These are phyloP conservation scores for Prinsepia uniflora DNA, from an alignment of 306 rosid species.

Conservation along the genomic window DNA sequence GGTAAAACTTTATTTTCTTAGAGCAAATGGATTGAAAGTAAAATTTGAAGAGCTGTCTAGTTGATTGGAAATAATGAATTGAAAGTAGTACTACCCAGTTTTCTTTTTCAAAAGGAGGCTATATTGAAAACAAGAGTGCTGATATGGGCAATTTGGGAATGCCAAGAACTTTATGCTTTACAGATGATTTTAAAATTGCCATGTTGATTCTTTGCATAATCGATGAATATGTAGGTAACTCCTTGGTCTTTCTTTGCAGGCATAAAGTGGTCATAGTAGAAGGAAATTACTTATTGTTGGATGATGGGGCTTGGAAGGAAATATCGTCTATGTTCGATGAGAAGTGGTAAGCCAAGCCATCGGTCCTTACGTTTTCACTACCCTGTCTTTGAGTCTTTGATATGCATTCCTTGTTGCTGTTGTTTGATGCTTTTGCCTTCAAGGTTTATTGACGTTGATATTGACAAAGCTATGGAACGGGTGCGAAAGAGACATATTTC, in stretches of 20 bases:
- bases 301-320: slow-evolving; percentile 75
- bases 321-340: slow-evolving; percentile 68
- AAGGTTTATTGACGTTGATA: slow-evolving; percentile 73
- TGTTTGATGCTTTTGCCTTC: slow-evolving; percentile 25
- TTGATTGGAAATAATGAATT: not conserved
- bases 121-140: not conserved
- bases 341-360: slow-evolving; percentile 65
- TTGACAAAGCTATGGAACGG: slow-evolving; percentile 75
- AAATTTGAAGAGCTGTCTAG: no score
- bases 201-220: slow-evolving; percentile 13
- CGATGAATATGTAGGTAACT: not conserved
- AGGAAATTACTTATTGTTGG: slow-evolving; percentile 77
- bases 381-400: not conserved
- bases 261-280: slow-evolving; percentile 75
- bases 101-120: not conserved
- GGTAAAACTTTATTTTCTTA: no score
- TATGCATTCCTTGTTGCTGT: not conserved
- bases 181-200: not conserved
- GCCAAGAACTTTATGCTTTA: not conserved
- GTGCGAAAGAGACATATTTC: slow-evolving; percentile 78
- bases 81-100: not conserved
- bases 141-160: not conserved
- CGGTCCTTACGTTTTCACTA: not conserved
- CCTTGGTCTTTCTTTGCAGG: slow-evolving; percentile 36
- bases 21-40: no score